phyloP scores from a whole-genome alignment of 768 basidiomycete genomes.

The Auriscalpium vulgare region DNA sequence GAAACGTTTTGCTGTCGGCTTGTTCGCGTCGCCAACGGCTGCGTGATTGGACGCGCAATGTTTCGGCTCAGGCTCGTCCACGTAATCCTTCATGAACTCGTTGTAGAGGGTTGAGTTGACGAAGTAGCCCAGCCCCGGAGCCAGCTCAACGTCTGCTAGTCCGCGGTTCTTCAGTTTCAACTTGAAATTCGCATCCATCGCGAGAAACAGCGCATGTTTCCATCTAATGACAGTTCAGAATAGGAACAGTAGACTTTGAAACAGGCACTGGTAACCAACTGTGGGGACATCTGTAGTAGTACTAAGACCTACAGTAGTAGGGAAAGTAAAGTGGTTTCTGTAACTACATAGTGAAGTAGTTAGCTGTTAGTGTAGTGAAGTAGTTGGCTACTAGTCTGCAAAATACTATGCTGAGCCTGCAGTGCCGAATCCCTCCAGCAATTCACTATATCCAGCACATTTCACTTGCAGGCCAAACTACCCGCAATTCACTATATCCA shows the following conservation, averaged over 20 bases:
- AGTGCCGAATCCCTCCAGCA: too few relatives aligned
- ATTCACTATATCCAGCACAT: too few relatives aligned
- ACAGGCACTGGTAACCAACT: neutral
- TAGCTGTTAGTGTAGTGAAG: too few relatives aligned
- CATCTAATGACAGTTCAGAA: neutral
- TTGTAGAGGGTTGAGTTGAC: neutral
- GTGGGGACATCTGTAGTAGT: neutral
- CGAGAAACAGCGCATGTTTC: conserved; percentile 6
- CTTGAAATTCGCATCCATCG: conserved; percentile 4
- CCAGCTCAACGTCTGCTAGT: neutral
- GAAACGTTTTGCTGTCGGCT: neutral
- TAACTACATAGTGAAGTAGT: too few relatives aligned
- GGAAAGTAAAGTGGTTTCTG: neutral
- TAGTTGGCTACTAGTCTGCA: too few relatives aligned
- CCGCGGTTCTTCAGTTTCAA: neutral
- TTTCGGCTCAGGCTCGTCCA: neutral
- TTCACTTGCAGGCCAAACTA: too few relatives aligned
- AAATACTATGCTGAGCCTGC: too few relatives aligned
- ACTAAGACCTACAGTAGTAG: neutral
- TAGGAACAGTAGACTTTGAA: neutral
- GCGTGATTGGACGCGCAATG: neutral
- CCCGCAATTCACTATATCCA: too few relatives aligned
- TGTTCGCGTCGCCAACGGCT: conserved; percentile 2
- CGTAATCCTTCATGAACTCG: neutral
- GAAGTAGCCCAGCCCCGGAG: neutral